These are phyloP conservation scores for Tetrapisispora nanseiensis DNA, from an alignment of 805 yeast species.

Conservation along the genomic window DNA sequence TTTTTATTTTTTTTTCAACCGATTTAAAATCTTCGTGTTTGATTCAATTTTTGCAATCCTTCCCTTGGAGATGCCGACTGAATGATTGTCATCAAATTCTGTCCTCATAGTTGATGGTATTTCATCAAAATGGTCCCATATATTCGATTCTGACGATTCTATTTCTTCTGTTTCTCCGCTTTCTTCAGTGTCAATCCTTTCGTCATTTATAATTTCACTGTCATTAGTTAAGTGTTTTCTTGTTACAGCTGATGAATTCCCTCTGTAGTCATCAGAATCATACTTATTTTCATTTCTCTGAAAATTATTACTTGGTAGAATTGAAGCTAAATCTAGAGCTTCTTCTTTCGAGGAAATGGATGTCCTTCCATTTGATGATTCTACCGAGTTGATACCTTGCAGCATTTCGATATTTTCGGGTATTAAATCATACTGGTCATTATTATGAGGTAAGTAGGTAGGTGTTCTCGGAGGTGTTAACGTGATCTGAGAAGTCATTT, in stretches of 20 bases:
- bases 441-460: neutral
- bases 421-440: neutral
- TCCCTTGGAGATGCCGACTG: neutral
- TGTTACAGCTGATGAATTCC: too few relatives aligned
- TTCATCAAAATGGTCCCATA: constrained; percentile 2
- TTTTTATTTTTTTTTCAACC: neutral
- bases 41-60: neutral
- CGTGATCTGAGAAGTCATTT: neutral
- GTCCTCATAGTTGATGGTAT: constrained; percentile 3
- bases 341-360: constrained; percentile 13
- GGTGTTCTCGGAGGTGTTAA: constrained; percentile 1
- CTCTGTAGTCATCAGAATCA: too few relatives aligned
- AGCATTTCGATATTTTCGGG: neutral
- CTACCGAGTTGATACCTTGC: neutral
- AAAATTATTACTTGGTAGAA: constrained; percentile 21
- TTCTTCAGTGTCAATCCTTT: neutral
- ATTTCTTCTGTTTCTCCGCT: neutral
- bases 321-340: constrained; percentile 15
- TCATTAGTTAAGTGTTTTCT: too few relatives aligned
- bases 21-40: neutral
- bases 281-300: constrained; percentile 7
- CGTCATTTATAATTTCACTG: too few relatives aligned
- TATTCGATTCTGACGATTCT: constrained; percentile 1
- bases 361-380: neutral
- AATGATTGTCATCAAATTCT: neutral